A percentile compares a stretch with the other conserved stretches of the same genome.
phyloP scores from a whole-genome alignment of 2,329 filamentous ascomycete species.

The Trichocomaceae sp. region DNA sequence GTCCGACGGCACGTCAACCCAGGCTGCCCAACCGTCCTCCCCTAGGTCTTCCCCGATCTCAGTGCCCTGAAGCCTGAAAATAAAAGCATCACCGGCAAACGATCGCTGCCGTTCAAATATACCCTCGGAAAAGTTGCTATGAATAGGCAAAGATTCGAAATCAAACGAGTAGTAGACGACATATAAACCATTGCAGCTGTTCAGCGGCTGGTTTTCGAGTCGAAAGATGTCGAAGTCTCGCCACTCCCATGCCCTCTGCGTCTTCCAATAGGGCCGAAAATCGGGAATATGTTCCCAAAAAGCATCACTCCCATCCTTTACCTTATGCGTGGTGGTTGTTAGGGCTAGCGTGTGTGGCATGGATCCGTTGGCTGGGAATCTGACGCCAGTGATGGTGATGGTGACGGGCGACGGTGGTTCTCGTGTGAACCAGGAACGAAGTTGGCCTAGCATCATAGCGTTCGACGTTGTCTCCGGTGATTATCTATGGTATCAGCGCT shows the following conservation, averaged over 20 bases:
- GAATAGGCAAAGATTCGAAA: background rate
- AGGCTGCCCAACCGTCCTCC: background rate
- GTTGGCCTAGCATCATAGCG: background rate
- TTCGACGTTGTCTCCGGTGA: background rate
- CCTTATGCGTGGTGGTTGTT: background rate
- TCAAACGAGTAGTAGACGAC: background rate
- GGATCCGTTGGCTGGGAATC: background rate
- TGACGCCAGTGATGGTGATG: background rate
- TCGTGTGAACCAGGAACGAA: background rate
- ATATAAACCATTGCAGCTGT: background rate
- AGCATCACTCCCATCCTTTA: background rate
- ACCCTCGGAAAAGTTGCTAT: slow-evolving; percentile 1
- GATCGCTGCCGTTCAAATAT: background rate
- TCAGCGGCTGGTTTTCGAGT: background rate
- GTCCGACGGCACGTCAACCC: background rate
- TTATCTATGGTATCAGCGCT: background rate
- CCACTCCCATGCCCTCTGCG: background rate
- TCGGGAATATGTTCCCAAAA: background rate
- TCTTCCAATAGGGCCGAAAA: background rate
- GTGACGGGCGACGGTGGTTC: background rate
- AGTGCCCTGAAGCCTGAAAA: background rate
- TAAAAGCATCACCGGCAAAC: background rate
- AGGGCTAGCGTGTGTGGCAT: background rate
- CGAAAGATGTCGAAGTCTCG: background rate
- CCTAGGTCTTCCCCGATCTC: background rate